Evolutionary conservation across 202 grass and related monocot species (phyloP), one percentile per base, ranked within the genome.

Genomic region (Dendrocalamus latiflorus): DNA sequence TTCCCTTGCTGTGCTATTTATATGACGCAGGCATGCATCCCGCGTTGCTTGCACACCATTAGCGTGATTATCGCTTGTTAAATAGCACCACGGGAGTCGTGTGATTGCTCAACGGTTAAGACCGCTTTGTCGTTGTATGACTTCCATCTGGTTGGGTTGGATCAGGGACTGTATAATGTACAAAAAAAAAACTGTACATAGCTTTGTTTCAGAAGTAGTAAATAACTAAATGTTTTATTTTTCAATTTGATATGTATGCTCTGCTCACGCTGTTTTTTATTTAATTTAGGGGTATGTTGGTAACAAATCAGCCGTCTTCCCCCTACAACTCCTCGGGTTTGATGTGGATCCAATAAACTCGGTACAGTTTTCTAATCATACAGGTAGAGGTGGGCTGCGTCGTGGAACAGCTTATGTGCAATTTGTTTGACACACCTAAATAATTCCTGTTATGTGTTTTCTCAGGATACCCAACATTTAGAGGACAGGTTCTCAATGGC

Each of bases 341-440:
- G 95, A 98, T 76, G 95, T 98, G 58, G 95, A 98, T 84, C 89
- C 87, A 1, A 93, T 98, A 80, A 98, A 98, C 76, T 98, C 95
- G 39, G 95, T 95, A 84, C 95, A 95, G 85, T 98, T 98, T 71
- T 98, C 95, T 81, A 93, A 98, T 83, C 95, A 98, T 85, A 98
- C 95, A 91, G 95, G 95, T 90, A 90, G 17, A 24, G 42, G 18
- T 30, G 47, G 26, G 5, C 48, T 83, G 22, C 14, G 79, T 30
- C 15, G 18, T 55, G 47, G 10, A 68, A n/a, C 21, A 69, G 50
- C 20, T 58, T 60, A 18, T 37, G 55, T 69, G 42, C 42, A 67
- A 63, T 81, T 76, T 83, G 3, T 65, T 81, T 63, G 68, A 3
- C 55, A 21, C 9, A 17, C 66, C 49, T 76, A 30, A 73, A 48